Evolutionary conservation across 805 yeast genomes (phyloP).

Genomic region (Wilhelminamyces savonicus): DNA sequence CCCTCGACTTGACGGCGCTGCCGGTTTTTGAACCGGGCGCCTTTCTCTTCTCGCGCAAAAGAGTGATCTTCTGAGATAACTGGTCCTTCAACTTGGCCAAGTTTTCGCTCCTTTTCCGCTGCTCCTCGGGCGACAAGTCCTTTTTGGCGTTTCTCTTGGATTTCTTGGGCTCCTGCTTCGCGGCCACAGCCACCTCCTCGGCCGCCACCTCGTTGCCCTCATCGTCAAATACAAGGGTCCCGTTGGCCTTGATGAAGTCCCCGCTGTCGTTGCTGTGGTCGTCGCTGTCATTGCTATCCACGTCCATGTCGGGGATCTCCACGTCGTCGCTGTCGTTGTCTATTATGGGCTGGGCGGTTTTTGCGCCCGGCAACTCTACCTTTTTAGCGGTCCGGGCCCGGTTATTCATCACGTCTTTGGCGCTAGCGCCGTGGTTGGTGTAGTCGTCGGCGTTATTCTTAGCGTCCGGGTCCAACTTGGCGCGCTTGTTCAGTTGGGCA

Average conservation of each 20-base stretch:
- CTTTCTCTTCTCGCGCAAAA: constrained; percentile 71
- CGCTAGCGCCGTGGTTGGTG: constrained; percentile 38
- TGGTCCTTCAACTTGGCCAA: constrained; percentile 70
- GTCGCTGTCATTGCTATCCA: constrained; percentile 3
- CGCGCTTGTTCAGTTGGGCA: constrained; percentile 50
- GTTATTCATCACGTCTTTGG: constrained; percentile 53
- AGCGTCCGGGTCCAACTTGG: constrained; percentile 69
- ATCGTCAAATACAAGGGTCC: constrained; percentile 58
- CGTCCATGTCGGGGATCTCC: constrained; percentile 8
- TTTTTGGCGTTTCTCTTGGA: constrained; percentile 12
- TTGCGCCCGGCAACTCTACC: constrained; percentile 36
- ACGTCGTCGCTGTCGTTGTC: constrained; percentile 7
- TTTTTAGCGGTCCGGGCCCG: constrained; percentile 50
- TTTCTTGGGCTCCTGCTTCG: too few relatives aligned
- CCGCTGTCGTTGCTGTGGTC: constrained; percentile 16
- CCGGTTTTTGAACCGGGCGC: constrained; percentile 81
- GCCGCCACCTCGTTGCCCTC: constrained; percentile 49
- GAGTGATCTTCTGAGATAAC: constrained; percentile 65
- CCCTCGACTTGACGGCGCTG: constrained; percentile 84
- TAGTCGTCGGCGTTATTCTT: constrained; percentile 38
- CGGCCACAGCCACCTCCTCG: too few relatives aligned
- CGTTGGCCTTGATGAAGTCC: constrained; percentile 7
- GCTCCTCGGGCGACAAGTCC: constrained; percentile 40
- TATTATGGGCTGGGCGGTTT: constrained; percentile 1
- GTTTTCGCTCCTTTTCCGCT: constrained; percentile 44